Evolutionary conservation across 176 grass and related monocot species (phyloP).

Genomic region (Ananas comosus): DNA sequence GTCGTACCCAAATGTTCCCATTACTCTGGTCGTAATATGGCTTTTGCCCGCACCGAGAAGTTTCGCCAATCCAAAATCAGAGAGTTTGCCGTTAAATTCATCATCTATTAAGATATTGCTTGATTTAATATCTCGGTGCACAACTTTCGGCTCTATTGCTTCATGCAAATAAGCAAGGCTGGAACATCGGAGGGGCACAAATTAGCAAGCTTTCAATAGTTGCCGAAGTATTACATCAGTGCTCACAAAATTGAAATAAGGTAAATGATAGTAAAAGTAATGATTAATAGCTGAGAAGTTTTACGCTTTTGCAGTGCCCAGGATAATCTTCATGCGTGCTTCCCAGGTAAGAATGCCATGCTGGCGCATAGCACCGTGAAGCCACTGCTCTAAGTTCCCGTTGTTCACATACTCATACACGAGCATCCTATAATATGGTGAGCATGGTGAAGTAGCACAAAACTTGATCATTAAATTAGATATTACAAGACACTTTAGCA

Average conservation of each 20-base stretch:
- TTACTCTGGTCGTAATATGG: slow-evolving; percentile 74
- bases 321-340: slow-evolving; percentile 62
- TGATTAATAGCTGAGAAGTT: background rate
- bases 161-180: slow-evolving; percentile 88
- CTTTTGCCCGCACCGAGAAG: slow-evolving; percentile 78
- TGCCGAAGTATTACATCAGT: background rate
- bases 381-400: slow-evolving; percentile 87
- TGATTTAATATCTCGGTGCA: slow-evolving; percentile 89
- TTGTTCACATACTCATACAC: slow-evolving; percentile 85
- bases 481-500: no score
- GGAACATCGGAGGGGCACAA: slow-evolving; percentile 8
- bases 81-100: slow-evolving; percentile 81
- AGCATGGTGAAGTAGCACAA: background rate
- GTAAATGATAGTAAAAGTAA: background rate
- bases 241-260: background rate
- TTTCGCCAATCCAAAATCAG: slow-evolving; percentile 84
- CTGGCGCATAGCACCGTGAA: slow-evolving; percentile 70
- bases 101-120: slow-evolving; percentile 87
- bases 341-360: slow-evolving; percentile 73
- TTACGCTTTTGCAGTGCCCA: slow-evolving; percentile 79
- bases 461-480: background rate
- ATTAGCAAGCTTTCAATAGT: background rate
- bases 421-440: slow-evolving; percentile 49
- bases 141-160: slow-evolving; percentile 87
- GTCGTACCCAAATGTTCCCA: slow-evolving; percentile 82